These are phyloP conservation scores for Echeveria elegans DNA, from an alignment of 164 flowering plant species.

Conservation along the genomic window DNA sequence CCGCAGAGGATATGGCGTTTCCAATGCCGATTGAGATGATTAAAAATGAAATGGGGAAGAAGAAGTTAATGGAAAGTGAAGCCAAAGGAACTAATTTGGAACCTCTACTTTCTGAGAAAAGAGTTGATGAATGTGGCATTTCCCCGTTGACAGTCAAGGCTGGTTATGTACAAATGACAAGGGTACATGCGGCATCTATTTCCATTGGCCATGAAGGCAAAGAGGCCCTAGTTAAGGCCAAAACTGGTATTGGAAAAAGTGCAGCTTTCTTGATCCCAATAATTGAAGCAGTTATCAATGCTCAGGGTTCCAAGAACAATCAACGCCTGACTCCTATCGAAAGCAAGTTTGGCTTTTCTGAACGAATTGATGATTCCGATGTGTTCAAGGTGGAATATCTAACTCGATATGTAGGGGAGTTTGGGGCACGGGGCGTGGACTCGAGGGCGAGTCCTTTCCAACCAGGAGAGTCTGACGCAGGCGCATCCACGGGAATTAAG, in stretches of 20 bases:
- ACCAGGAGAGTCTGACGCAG: too few species aligned
- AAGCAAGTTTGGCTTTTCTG: slow-evolving; percentile 68
- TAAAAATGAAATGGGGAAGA: slow-evolving; percentile 43
- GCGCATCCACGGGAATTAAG: too few species aligned
- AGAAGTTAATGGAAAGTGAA: slow-evolving; percentile 22
- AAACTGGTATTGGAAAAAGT: slow-evolving; percentile 91
- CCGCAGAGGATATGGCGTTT: slow-evolving; percentile 34
- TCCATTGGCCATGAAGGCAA: slow-evolving; percentile 72
- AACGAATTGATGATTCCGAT: slow-evolving; percentile 83
- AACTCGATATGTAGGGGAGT: too few species aligned
- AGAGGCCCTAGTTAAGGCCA: slow-evolving; percentile 88
- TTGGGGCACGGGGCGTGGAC: too few species aligned
- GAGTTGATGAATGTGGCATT: slow-evolving; percentile 79
- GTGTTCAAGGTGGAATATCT: too few species aligned
- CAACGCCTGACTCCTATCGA: slow-evolving; percentile 62
- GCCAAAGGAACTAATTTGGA: slow-evolving; percentile 20
- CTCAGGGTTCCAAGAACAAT: slow-evolving; percentile 22
- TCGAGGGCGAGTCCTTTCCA: too few species aligned
- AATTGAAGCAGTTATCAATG: slow-evolving; percentile 91
- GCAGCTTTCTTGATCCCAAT: slow-evolving; percentile 97
- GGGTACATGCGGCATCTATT: slow-evolving; percentile 79
- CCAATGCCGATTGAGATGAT: slow-evolving; percentile 42
- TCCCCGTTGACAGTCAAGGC: slow-evolving; percentile 83
- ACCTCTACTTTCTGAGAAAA: slow-evolving; percentile 46
- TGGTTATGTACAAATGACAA: slow-evolving; percentile 79